Evolutionary conservation across 306 rosid species (phyloP).

Genomic region (Lathyrus aphaca): DNA sequence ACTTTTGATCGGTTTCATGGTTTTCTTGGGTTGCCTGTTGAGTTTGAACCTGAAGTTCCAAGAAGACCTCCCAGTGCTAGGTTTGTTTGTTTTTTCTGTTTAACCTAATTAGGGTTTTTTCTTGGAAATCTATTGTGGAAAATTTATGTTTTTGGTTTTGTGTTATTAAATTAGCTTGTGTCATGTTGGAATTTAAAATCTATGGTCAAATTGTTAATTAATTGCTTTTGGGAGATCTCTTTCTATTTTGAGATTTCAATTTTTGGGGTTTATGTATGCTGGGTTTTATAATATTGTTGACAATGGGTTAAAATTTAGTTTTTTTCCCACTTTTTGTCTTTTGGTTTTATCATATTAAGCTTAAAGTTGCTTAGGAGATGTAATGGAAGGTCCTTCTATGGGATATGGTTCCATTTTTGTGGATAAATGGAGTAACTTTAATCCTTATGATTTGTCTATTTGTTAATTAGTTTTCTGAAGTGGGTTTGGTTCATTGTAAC

Average conservation of each 20-base stretch:
- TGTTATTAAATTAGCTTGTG: background rate
- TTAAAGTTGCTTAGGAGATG: constrained; percentile 9
- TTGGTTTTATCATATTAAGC: constrained; percentile 1
- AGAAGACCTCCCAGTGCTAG: constrained; percentile 95
- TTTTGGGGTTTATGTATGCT: constrained; percentile 4
- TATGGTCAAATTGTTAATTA: background rate
- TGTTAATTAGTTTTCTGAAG: constrained; percentile 16
- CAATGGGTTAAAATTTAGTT: background rate
- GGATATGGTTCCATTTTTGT: background rate
- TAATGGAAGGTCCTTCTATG: background rate
- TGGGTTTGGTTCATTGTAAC: constrained; percentile 31
- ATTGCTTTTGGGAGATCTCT: background rate
- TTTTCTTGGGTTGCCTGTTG: constrained; percentile 95
- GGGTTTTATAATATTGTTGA: constrained; percentile 12
- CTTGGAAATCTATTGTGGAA: constrained; percentile 7
- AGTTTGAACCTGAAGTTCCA: constrained; percentile 94
- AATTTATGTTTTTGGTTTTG: background rate
- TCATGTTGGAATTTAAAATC: background rate
- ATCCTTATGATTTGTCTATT: constrained; percentile 14
- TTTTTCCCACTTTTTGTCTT: constrained; percentile 7
- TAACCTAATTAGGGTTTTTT: background rate
- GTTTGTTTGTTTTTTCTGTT: constrained; percentile 38
- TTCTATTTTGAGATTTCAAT: constrained; percentile 4
- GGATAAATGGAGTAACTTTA: constrained; percentile 14
- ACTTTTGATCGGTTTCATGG: constrained; percentile 98